phyloP scores from a whole-genome alignment of 176 grass and related monocot genomes.

The Avena atlantica region DNA sequence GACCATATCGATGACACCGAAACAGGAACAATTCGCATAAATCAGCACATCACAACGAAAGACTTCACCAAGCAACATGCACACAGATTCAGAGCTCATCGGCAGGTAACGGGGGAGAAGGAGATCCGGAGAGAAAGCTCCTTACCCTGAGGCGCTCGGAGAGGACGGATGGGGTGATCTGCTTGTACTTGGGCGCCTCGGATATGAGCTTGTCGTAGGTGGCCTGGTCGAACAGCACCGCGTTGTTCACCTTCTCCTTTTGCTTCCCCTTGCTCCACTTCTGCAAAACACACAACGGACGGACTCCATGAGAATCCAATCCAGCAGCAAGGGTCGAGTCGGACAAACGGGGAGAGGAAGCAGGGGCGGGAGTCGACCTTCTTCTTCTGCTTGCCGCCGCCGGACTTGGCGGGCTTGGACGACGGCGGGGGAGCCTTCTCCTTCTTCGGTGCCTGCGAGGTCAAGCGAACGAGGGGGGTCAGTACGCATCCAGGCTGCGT shows the following conservation, averaged over 20 bases:
- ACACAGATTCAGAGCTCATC: no score
- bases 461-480: neutral
- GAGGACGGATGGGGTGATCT: constrained; percentile 57
- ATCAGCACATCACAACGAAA: no score
- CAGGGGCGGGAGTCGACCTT: constrained; percentile 19
- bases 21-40: no score
- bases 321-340: neutral
- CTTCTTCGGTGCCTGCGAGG: constrained; percentile 59
- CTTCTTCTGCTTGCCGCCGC: constrained; percentile 67
- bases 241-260: constrained; percentile 68
- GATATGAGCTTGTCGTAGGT: constrained; percentile 58
- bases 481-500: neutral
- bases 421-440: constrained; percentile 58
- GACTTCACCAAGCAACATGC: no score
- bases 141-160: constrained; percentile 59
- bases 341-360: no score
- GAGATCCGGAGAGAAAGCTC: neutral
- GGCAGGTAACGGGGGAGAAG: neutral
- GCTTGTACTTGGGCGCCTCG: constrained; percentile 59
- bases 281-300: constrained; percentile 2
- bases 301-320: neutral
- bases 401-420: constrained; percentile 66
- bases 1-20: no score
- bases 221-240: constrained; percentile 60
- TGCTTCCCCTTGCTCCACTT: constrained; percentile 74